A percentile compares a stretch with the other conserved stretches of the same genome.
These are phyloP conservation scores for Microbotryum silenes-acaulis DNA, from an alignment of 1,284 basidiomycete genomes.

Conservation along the genomic window DNA sequence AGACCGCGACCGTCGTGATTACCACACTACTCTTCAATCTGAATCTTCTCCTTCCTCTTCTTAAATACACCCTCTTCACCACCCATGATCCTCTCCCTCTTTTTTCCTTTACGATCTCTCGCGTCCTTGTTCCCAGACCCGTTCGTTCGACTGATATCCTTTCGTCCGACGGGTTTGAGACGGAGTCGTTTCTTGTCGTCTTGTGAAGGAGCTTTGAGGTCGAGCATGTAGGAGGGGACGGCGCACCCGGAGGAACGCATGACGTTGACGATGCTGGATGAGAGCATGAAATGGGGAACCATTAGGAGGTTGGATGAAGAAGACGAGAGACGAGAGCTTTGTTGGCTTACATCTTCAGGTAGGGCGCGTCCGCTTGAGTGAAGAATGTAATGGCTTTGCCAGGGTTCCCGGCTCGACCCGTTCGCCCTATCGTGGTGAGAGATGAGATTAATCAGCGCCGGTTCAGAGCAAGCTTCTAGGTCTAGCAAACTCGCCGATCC, in stretches of 20 bases:
- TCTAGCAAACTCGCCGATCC: conserved; percentile 52
- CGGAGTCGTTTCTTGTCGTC: conserved; percentile 78
- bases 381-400: conserved; percentile 93
- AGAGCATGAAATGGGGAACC: neutral
- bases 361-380: conserved; percentile 84
- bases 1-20: too few relatives aligned
- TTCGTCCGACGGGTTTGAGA: conserved; percentile 62
- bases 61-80: conserved; percentile 59
- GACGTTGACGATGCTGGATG: conserved; percentile 79
- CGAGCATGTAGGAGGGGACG: conserved; percentile 84
- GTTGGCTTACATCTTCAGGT: conserved; percentile 60
- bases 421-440: conserved; percentile 50
- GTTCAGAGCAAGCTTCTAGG: too few relatives aligned
- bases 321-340: neutral
- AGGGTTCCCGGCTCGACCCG: conserved; percentile 82
- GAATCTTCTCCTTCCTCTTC: conserved; percentile 40
- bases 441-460: too few relatives aligned
- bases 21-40: conserved; percentile 51
- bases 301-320: conserved; percentile 9
- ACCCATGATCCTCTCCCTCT: conserved; percentile 42
- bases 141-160: conserved; percentile 26
- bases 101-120: conserved; percentile 6
- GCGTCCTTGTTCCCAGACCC: conserved; percentile 10
- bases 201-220: conserved; percentile 54
- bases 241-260: conserved; percentile 78